phyloP scores from a whole-genome alignment of 2,329 filamentous ascomycete genomes.

The Tolypocladium endophyticum region DNA sequence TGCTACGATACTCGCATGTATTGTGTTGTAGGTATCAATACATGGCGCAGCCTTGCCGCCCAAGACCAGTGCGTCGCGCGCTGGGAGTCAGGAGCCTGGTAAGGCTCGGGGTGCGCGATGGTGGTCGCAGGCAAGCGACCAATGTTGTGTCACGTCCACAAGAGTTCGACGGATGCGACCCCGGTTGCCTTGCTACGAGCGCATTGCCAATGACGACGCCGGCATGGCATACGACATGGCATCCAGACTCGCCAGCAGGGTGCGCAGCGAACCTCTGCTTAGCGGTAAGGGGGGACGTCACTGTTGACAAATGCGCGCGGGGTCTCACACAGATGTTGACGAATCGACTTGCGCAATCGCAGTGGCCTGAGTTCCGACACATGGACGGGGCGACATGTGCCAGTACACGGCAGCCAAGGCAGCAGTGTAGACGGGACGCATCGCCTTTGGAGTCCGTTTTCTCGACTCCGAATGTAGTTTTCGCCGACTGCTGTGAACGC shows the following conservation, averaged over 20 bases:
- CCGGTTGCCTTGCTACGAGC: not conserved
- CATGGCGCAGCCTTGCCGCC: not conserved
- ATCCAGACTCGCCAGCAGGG: not conserved
- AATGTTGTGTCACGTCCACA: not conserved
- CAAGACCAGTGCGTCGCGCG: not conserved
- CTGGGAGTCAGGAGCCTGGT: not conserved
- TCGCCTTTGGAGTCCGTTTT: not conserved
- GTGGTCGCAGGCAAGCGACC: too few relatives aligned
- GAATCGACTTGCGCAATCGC: not conserved
- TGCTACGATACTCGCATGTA: not conserved
- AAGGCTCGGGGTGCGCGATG: not conserved
- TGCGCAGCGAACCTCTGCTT: not conserved
- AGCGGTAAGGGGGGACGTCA: not conserved
- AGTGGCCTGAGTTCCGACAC: not conserved
- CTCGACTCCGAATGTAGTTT: not conserved
- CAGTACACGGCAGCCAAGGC: not conserved
- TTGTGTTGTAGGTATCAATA: not conserved
- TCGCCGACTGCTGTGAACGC: not conserved
- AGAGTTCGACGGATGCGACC: not conserved
- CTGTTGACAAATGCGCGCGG: not conserved
- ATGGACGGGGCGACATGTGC: not conserved
- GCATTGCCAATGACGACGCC: not conserved
- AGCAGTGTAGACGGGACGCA: not conserved
- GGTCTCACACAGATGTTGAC: not conserved
- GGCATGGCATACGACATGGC: not conserved